These are phyloP conservation scores for Paramyrothecium roridum DNA, from an alignment of 2,329 filamentous ascomycete species.

Conservation along the genomic window DNA sequence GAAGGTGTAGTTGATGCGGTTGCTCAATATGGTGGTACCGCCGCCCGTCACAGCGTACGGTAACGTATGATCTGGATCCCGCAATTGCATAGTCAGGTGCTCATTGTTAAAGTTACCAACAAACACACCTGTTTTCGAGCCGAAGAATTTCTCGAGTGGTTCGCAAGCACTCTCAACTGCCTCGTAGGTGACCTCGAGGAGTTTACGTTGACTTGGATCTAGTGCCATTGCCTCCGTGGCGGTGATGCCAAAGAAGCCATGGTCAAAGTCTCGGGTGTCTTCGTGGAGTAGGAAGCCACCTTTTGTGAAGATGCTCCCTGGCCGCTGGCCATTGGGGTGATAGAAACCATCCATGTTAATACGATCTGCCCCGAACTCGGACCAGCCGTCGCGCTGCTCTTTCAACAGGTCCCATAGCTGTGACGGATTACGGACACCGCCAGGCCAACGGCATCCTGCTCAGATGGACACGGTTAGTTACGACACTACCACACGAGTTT, in stretches of 20 bases:
- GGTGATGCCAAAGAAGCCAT: conserved; percentile 8
- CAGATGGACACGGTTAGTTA: background rate
- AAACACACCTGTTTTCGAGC: conserved; percentile 1
- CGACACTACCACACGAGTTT: conserved; percentile 2
- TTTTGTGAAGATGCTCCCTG: background rate
- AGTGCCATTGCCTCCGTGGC: conserved; percentile 4
- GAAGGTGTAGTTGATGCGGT: conserved; percentile 8
- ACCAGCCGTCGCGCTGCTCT: conserved; percentile 3
- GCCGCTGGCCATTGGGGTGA: background rate
- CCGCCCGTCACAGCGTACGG: conserved; percentile 1
- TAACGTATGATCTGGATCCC: background rate
- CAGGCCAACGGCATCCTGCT: conserved; percentile 5
- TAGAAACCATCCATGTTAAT: background rate
- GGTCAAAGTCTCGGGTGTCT: conserved; percentile 5
- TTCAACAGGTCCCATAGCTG: conserved; percentile 14
- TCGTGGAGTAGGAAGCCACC: conserved; percentile 5
- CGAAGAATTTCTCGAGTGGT: conserved; percentile 2
- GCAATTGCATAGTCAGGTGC: background rate
- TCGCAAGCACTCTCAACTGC: conserved; percentile 14
- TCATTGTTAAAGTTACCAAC: conserved; percentile 5
- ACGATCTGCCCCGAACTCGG: background rate
- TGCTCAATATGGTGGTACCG: conserved; percentile 4
- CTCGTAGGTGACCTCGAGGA: conserved; percentile 15
- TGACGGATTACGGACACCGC: conserved; percentile 3
- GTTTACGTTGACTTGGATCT: conserved; percentile 13